Conservation (phyloP, 768 basidiomycete species). For the Butyriboletus loyo region DNA sequence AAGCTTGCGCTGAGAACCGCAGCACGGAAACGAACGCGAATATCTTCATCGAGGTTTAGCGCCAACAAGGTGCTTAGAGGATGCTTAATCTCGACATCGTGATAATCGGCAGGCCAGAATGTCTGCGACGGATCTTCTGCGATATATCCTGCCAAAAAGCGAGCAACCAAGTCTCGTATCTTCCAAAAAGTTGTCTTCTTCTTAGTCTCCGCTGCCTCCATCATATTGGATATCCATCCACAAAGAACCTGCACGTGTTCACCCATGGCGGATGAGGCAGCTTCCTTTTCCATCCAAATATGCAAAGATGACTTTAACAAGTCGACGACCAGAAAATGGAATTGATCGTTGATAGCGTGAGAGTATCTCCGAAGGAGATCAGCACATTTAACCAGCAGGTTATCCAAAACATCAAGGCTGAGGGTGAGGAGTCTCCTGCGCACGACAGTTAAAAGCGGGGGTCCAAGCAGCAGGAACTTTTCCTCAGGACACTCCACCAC, state of each 20-base stretch:
- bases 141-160: conserved; percentile 68
- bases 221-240: conserved; percentile 48
- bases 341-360: conserved; percentile 49
- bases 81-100: conserved; percentile 29
- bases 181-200: conserved; percentile 58
- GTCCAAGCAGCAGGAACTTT: conserved; percentile 58
- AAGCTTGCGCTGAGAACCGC: conserved; percentile 58
- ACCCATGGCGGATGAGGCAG: conserved; percentile 34
- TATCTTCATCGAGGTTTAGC: conserved; percentile 68
- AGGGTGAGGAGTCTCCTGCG: conserved; percentile 55
- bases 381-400: conserved; percentile 52
- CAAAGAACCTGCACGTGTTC: conserved; percentile 48
- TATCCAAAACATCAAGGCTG: conserved; percentile 45
- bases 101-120: conserved; percentile 41
- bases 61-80: conserved; percentile 50
- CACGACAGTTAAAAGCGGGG: conserved; percentile 53
- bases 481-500: conserved; percentile 48
- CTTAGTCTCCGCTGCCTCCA: conserved; percentile 34
- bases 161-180: conserved; percentile 59
- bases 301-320: conserved; percentile 63
- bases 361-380: conserved; percentile 52
- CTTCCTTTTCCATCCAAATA: conserved; percentile 48
- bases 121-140: conserved; percentile 50
- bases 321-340: conserved; percentile 54
- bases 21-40: conserved; percentile 79